Evolutionary conservation across 2,329 filamentous ascomycete species (phyloP).

Genomic region (Microsporum audouinii): DNA sequence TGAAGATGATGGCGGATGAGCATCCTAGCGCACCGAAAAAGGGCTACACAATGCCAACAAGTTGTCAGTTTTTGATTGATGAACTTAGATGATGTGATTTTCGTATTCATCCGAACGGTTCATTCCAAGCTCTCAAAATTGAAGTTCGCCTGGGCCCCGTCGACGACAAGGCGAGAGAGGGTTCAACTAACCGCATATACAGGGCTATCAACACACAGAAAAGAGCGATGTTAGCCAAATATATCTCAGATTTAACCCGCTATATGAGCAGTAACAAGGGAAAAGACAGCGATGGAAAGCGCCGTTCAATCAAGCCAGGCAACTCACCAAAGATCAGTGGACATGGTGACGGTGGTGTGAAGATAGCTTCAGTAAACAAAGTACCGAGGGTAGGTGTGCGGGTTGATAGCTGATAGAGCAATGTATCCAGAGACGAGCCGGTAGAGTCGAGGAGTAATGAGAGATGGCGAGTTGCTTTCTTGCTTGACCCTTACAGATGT

Average conservation of each 20-base stretch:
- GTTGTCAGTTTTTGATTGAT: conserved; percentile 5
- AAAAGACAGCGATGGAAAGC: neutral
- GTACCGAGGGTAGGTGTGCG: neutral
- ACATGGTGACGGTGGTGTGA: neutral
- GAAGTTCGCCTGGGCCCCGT: neutral
- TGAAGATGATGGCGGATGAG: conserved; percentile 90
- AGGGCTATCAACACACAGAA: conserved; percentile 50
- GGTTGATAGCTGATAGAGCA: neutral
- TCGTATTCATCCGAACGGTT: neutral
- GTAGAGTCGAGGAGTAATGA: neutral
- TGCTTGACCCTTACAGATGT: conserved; percentile 2
- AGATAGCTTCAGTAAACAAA: neutral
- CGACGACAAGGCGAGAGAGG: neutral
- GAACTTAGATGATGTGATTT: neutral
- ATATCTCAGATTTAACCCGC: neutral
- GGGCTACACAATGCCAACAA: conserved; percentile 41
- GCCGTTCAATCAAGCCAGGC: neutral
- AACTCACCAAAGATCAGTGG: conserved; percentile 3
- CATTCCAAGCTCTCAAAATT: neutral
- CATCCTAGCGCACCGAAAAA: conserved; percentile 98
- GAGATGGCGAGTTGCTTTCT: neutral
- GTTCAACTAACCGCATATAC: conserved; percentile 87
- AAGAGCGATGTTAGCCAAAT: neutral
- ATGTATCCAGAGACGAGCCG: neutral
- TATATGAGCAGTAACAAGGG: neutral